These are phyloP conservation scores for Curvularia sp. DNA, from an alignment of 2,329 filamentous ascomycete genomes.

Conservation along the genomic window DNA sequence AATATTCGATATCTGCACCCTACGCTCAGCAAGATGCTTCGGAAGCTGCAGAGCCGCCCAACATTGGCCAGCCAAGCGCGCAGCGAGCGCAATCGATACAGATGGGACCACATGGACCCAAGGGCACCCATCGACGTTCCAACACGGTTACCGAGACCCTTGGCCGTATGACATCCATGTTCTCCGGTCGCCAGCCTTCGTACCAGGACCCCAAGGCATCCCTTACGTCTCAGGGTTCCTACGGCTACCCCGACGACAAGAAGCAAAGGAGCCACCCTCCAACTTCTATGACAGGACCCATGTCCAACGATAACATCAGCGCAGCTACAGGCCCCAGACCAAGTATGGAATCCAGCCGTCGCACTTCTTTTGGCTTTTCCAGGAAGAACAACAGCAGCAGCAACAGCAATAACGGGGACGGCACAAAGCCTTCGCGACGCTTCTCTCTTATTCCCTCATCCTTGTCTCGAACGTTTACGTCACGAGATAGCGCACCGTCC, in stretches of 20 bases:
- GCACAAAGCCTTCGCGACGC: constrained; percentile 52
- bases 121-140: constrained; percentile 68
- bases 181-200: constrained; percentile 62
- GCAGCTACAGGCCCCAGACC: constrained; percentile 45
- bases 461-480: constrained; percentile 56
- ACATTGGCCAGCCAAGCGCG: constrained; percentile 67
- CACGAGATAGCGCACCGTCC: constrained; percentile 45
- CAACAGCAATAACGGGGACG: constrained; percentile 27
- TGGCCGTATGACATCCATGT: constrained; percentile 80
- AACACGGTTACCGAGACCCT: constrained; percentile 74
- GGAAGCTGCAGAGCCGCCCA: constrained; percentile 48
- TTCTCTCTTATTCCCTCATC: constrained; percentile 60
- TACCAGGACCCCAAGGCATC: constrained; percentile 43
- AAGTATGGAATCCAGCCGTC: constrained; percentile 58
- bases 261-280: constrained; percentile 81
- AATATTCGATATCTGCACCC: constrained; percentile 74
- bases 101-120: constrained; percentile 27
- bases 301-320: constrained; percentile 62
- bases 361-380: constrained; percentile 59
- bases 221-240: constrained; percentile 56
- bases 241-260: constrained; percentile 53
- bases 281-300: constrained; percentile 83
- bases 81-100: constrained; percentile 62
- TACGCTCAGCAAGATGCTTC: constrained; percentile 60
- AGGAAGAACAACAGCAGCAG: constrained; percentile 48